Evolutionary conservation across 75 land plant genomes (phyloP).

Genomic region (Pinus tabuliformis): DNA sequence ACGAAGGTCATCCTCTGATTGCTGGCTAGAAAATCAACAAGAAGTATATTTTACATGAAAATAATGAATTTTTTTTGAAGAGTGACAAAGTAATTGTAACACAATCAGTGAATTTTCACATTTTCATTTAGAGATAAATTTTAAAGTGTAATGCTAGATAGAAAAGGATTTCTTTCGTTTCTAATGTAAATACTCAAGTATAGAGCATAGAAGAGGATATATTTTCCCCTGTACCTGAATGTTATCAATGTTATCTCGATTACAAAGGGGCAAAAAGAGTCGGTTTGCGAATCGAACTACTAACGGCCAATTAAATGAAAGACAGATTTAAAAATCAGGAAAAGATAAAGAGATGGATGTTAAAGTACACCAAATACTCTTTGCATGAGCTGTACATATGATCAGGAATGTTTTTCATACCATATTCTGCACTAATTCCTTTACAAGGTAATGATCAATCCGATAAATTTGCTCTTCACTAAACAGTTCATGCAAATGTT

Average conservation of each 20-base stretch:
- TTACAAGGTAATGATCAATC: slow-evolving; percentile 96
- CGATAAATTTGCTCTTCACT: slow-evolving; percentile 88
- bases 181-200: background rate
- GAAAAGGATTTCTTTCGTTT: background rate
- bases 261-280: slow-evolving; percentile 92
- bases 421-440: slow-evolving; percentile 94
- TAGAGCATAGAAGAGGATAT: background rate
- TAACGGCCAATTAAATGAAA: slow-evolving; percentile 44
- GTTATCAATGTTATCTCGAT: slow-evolving; percentile 93
- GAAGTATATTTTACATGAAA: background rate
- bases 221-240: slow-evolving; percentile 60
- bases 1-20: background rate
- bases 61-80: background rate
- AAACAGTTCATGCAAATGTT: too few relatives aligned
- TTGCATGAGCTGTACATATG: background rate
- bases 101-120: background rate
- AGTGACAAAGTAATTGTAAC: background rate
- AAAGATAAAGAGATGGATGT: background rate
- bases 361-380: background rate
- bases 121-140: background rate
- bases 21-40: background rate
- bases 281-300: slow-evolving; percentile 99
- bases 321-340: background rate
- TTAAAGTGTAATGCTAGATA: background rate
- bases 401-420: slow-evolving; percentile 18